Conservation (phyloP, 805 yeast genomes). For the Barnettozyma botsteinii region DNA sequence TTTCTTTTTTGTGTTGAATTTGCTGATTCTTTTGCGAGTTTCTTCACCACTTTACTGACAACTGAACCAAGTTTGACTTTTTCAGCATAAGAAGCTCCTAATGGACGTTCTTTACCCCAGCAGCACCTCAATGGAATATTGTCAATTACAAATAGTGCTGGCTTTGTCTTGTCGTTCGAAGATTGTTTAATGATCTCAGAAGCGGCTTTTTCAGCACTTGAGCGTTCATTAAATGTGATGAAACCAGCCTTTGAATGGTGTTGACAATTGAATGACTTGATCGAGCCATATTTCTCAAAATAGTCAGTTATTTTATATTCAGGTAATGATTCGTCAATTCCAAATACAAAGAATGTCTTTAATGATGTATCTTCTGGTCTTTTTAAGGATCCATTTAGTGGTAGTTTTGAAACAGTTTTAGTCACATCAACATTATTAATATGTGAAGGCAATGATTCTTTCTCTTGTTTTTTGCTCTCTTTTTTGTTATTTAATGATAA, state of each 20-base stretch:
- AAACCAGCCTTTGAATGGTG: conserved; percentile 63
- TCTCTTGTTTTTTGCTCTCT: conserved; percentile 7
- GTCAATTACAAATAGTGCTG: conserved; percentile 32
- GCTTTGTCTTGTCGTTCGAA: conserved; percentile 13
- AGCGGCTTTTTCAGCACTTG: conserved; percentile 42
- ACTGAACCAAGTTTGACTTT: conserved; percentile 43
- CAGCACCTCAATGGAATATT: conserved; percentile 43
- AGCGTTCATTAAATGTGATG: conserved; percentile 44
- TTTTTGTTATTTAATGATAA: conserved; percentile 15
- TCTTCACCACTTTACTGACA: conserved; percentile 47
- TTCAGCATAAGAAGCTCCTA: conserved; percentile 40
- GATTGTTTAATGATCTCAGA: conserved; percentile 20
- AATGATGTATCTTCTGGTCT: conserved; percentile 37
- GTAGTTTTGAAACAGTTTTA: conserved; percentile 53
- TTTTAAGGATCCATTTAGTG: conserved; percentile 54
- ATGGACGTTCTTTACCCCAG: conserved; percentile 46
- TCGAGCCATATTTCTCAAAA: conserved; percentile 41
- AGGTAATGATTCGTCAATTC: conserved; percentile 61
- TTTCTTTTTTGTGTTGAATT: conserved; percentile 1
- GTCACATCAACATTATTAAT: conserved; percentile 39
- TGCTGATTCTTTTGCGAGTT: conserved; percentile 24
- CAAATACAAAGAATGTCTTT: conserved; percentile 69
- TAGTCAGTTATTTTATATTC: conserved; percentile 52
- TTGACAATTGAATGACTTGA: conserved; percentile 44
- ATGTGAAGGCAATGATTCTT: conserved; percentile 11